Evolutionary conservation across 202 grass and related monocot species (phyloP), one percentile per base, ranked within the genome.

Genomic region (Zoysia matrella): DNA sequence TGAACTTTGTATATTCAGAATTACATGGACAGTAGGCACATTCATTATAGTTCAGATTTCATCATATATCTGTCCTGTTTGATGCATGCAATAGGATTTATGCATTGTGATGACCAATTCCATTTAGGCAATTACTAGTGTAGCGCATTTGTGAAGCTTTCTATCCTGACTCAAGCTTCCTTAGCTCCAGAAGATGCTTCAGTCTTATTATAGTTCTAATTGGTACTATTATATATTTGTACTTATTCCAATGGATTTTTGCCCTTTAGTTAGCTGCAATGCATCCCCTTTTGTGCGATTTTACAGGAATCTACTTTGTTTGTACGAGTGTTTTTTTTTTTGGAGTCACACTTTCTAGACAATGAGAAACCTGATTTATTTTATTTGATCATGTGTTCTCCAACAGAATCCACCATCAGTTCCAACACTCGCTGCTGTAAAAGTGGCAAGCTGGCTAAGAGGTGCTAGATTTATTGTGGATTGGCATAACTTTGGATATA

Each of bases 401-500:
- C 30, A 67, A 82, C 67, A 99, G 96, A 99, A 99, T 85, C 96
- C 93, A 86, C 93, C 96, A 62, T 99, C 93, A 11, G 96, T 99
- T 86, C 96, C 96, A 74, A 96, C 93, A 46, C 79, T 99, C 52
- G 89, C 96, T 83, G 91, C 96, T 73, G 96, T 99, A 18, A 99
- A 99, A 87, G 62, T 99, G 48, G 88, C 74, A 76, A 96, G 93
- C 51, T 90, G 89, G 89, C 41, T 99, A 75, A 95, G 91, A 88
- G 65, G 85, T 52, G 88, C 96, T 50, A 92, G 90, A 84, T 99
- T 94, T 76, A 87, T 99, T 65, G 89, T 99, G 47, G 96, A 99
- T 72, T 96, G 96, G 96, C 93, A 96, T 83, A 99, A 99, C 73
- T 99, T 99, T 49, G 93, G 96, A 78, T 99, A 96, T 84, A 96